phyloP scores from a whole-genome alignment of 176 grass and related monocot genomes.

The Rhynchospora tenuis region DNA sequence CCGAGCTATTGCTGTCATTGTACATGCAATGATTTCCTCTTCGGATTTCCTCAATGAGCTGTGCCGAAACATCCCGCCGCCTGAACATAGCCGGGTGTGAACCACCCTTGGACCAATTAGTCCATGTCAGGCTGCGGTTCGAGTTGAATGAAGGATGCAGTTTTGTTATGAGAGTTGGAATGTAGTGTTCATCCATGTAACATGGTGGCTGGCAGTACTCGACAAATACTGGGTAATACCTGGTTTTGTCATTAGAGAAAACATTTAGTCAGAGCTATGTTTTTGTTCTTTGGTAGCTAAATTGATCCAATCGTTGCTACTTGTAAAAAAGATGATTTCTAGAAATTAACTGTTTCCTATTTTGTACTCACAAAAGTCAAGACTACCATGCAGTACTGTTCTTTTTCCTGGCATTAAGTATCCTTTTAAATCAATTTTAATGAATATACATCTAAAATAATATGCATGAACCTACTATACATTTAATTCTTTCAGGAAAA shows the following conservation, averaged over 20 bases:
- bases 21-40: not conserved
- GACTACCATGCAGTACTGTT: too few relatives aligned
- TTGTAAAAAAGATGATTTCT: not conserved
- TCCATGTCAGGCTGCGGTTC: constrained; percentile 36
- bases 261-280: not conserved
- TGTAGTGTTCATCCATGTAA: constrained; percentile 38
- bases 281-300: not conserved
- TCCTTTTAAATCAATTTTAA: not conserved
- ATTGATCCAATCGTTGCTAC: not conserved
- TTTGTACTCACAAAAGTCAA: too few relatives aligned
- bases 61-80: constrained; percentile 6
- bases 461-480: not conserved
- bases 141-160: not conserved
- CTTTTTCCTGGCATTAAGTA: not conserved
- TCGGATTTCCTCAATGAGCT: constrained; percentile 16
- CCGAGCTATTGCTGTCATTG: not conserved
- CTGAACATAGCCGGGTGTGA: constrained; percentile 22
- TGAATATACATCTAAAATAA: not conserved
- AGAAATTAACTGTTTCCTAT: too few relatives aligned
- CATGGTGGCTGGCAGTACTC: constrained; percentile 29
- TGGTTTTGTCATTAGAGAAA: not conserved
- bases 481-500: not conserved
- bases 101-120: constrained; percentile 21
- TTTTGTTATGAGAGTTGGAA: constrained; percentile 31
- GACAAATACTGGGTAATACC: constrained; percentile 19